Conservation (phyloP, 306 rosid species). For the Cicer yamashitae region DNA sequence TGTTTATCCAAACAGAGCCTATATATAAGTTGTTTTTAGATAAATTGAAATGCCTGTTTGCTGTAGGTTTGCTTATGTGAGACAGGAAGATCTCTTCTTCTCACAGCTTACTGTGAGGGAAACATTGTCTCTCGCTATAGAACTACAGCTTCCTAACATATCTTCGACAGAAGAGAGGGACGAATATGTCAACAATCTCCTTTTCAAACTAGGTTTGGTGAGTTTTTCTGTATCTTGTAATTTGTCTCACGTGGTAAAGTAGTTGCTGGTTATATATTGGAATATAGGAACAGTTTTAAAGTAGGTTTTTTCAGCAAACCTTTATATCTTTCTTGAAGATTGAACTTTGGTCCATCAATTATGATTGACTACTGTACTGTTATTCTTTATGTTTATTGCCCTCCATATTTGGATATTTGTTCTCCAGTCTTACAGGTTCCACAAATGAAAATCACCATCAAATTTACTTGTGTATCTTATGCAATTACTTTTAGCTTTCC, state of each 20-base stretch:
- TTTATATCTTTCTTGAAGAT: background rate
- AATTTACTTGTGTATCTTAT: conserved; percentile 25
- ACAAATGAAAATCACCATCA: conserved; percentile 14
- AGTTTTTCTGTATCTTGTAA: conserved; percentile 27
- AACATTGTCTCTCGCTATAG: conserved; percentile 83
- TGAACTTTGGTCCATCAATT: conserved; percentile 22
- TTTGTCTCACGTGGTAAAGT: conserved; percentile 17
- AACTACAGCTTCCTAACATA: conserved; percentile 76
- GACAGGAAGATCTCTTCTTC: conserved; percentile 94
- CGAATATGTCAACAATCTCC: conserved; percentile 76
- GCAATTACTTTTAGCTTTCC: conserved; percentile 36
- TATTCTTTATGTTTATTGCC: background rate
- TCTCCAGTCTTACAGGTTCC: conserved; percentile 16
- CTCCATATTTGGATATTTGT: background rate
- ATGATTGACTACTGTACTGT: background rate
- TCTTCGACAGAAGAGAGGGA: conserved; percentile 73
- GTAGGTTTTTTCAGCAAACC: background rate
- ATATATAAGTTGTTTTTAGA: background rate
- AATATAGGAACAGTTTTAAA: conserved; percentile 20
- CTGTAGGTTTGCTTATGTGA: conserved; percentile 90
- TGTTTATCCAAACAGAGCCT: background rate
- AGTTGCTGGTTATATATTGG: conserved; percentile 21
- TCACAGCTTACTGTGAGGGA: conserved; percentile 94
- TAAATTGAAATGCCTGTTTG: conserved; percentile 11
- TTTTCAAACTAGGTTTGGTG: conserved; percentile 88